Base-by-base conservation (phyloP, 2,329 filamentous ascomycete species). In the Phialophora expanda region DNA sequence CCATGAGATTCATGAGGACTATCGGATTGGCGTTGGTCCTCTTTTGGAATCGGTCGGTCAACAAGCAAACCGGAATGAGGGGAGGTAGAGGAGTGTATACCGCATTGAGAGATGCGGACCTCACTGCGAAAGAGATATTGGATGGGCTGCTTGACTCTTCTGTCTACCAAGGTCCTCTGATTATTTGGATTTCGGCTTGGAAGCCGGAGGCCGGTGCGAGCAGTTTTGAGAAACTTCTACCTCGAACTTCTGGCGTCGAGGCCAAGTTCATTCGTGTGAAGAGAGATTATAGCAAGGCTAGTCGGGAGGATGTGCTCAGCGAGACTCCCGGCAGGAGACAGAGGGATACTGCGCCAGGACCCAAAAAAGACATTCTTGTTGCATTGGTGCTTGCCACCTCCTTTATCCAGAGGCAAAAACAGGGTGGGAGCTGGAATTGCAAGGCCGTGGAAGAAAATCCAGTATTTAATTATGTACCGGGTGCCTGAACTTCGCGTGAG, bases 261-360 rank as follows among this genome's bases (percentile, higher is more conserved):
- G 48, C 9, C 11, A 51, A 51, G 14, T 51, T 24, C 48, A 51
- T 51, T 28, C 48, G 26, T 22, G 48, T 51, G 48, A 24, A 51
- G 48, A 51, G 20, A 22, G 48, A 51, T 22, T 28, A 51, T 26
- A 28, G 24, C 24, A n/a, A 51, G 20, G 9, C 5, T 22, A 26
- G 20, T 14, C 20, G 48, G 22, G 20, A 26, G 22, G 24, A 20
- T n/a, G 38, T 17, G 38, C 38, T 22, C 24, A 22, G 48, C 48
- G 48, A 24, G 22, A 51, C 20, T 28, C n/a, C 48, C 26, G 48
- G 48, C 6, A 22, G 24, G 3, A 9, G 12, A 6, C 48, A 24
- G 48, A 51, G 4, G 9, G 48, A 3, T n/a, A 34, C 32, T 2
- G 32, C 32, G 1, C 3, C 9, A 1, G 32, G 9, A 34, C 32